Base-by-base conservation (phyloP, 306 rosid genomes). In the Urtica urens region DNA sequence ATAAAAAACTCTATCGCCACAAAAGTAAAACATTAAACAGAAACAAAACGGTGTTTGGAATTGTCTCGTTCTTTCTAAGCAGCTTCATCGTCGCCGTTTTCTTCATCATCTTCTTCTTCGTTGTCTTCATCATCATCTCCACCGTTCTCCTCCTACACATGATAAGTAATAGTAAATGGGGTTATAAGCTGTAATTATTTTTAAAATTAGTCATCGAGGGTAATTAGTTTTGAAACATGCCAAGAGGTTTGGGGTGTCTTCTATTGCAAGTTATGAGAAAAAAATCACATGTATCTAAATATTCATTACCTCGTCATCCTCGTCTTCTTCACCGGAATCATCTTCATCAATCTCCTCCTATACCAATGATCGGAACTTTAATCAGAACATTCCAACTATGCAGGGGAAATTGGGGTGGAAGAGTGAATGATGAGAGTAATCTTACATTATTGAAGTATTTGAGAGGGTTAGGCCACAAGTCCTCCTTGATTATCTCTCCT, bases 381-480 rank as follows among this genome's bases (percentile, higher is more conserved):
- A 51, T 6, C 10, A 37, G 7, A 20, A 24, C 38, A 23, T 38
- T 28, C 20, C 27, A 43, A 31, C 34, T 30, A 9, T 33, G 6
- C 34, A 46, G 26, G 21, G 7, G 22, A 26, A 15, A 38, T 16
- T 23, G 30, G 8, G 27, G 37, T 37, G 21, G 25, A 33, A 31
- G 29, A 7, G 38, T 6, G 13, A 10, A 29, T 40, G 47, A 64
- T 5, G 19, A 49, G 35, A 37, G 25, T n/a, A 28, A 22, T 3
- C 50, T 68, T 78, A 78, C 93, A 48, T 66, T 75, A 60, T 69
- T 81, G 62, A 81, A 81, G 55, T 78, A 78, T 68, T 75, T 78
- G 19, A 78, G 66, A 55, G 93, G 93, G 65, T 81, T 75, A 65
- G 93, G 82, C 93, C 93, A 81, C 24, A 81, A 55, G 53, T 81